These are phyloP conservation scores for Didymella arachidicola DNA, from an alignment of 2,329 filamentous ascomycete genomes.

Conservation along the genomic window DNA sequence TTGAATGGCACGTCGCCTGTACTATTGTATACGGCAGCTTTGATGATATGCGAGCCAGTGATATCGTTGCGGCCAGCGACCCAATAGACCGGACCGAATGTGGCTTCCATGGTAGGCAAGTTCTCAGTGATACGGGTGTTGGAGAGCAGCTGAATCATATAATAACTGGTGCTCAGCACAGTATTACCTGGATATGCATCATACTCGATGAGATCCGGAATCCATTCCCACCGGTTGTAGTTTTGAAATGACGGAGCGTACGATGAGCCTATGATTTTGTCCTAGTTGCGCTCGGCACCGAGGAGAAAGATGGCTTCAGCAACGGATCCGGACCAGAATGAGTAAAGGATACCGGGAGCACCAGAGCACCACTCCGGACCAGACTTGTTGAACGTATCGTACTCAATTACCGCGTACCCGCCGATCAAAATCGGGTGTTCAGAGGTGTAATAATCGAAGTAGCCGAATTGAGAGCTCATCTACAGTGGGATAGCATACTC, in stretches of 20 bases:
- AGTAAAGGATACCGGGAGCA: not conserved
- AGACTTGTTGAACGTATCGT: not conserved
- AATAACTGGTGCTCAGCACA: not conserved
- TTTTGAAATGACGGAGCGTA: slow-evolving; percentile 5
- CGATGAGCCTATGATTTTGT: slow-evolving; percentile 3
- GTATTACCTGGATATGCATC: not conserved
- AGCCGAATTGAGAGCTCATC: not conserved
- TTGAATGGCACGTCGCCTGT: slow-evolving; percentile 1
- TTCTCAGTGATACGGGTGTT: slow-evolving; percentile 1
- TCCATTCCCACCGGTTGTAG: slow-evolving; percentile 7
- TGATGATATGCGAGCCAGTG: slow-evolving; percentile 2
- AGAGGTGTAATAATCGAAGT: not conserved
- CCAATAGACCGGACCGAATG: slow-evolving; percentile 1
- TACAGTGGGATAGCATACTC: not conserved
- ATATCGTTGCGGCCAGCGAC: slow-evolving; percentile 6
- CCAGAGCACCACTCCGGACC: not conserved
- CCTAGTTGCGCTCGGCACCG: slow-evolving; percentile 3
- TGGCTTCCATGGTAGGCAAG: slow-evolving; percentile 2
- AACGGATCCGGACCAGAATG: slow-evolving; percentile 5
- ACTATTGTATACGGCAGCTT: slow-evolving; percentile 5
- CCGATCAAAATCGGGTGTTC: not conserved
- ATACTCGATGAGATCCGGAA: slow-evolving; percentile 1
- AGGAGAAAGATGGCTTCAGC: slow-evolving; percentile 3
- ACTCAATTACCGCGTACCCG: not conserved
- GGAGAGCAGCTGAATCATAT: not conserved